A percentile compares a stretch with the other conserved stretches of the same genome.
Evolutionary conservation across 1,284 basidiomycete genomes (phyloP).

Genomic region (Takashimella koratensis): DNA sequence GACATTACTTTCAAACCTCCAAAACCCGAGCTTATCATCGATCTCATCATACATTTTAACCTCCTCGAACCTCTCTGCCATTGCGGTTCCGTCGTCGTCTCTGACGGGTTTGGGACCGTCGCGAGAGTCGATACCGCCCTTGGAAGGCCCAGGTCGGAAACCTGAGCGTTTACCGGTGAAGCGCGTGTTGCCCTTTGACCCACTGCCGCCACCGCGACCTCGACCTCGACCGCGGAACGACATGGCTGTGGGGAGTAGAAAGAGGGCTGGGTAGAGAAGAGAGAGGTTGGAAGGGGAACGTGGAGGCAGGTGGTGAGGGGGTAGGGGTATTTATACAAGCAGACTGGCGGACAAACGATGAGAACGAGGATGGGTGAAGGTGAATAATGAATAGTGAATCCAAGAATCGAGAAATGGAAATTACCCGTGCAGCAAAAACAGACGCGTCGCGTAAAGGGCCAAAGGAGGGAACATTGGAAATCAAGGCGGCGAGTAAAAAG

Average conservation of each 20-base stretch:
- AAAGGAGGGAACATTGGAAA: no score
- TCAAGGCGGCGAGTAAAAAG: no score
- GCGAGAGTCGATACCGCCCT: slow-evolving; percentile 5
- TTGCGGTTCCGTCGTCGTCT: slow-evolving; percentile 80
- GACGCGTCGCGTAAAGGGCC: no score
- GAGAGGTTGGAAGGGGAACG: background rate
- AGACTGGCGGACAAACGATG: no score
- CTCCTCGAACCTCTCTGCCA: slow-evolving; percentile 77
- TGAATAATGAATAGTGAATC: no score
- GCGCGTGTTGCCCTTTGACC: slow-evolving; percentile 41
- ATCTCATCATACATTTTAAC: slow-evolving; percentile 74
- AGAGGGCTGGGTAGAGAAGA: background rate
- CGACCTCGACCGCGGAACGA: slow-evolving; percentile 55
- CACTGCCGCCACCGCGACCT: slow-evolving; percentile 41
- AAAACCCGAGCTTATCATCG: slow-evolving; percentile 90
- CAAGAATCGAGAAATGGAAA: no score
- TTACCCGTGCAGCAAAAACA: no score
- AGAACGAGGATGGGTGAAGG: no score
- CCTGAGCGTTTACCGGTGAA: slow-evolving; percentile 39
- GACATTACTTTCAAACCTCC: slow-evolving; percentile 58
- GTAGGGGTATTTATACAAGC: no score
- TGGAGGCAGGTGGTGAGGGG: background rate
- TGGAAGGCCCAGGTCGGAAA: slow-evolving; percentile 6
- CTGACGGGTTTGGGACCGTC: slow-evolving; percentile 56
- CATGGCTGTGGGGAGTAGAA: slow-evolving; percentile 6